Evolutionary conservation across 805 yeast genomes (phyloP).

Genomic region (Nakazawaea pomicola): DNA sequence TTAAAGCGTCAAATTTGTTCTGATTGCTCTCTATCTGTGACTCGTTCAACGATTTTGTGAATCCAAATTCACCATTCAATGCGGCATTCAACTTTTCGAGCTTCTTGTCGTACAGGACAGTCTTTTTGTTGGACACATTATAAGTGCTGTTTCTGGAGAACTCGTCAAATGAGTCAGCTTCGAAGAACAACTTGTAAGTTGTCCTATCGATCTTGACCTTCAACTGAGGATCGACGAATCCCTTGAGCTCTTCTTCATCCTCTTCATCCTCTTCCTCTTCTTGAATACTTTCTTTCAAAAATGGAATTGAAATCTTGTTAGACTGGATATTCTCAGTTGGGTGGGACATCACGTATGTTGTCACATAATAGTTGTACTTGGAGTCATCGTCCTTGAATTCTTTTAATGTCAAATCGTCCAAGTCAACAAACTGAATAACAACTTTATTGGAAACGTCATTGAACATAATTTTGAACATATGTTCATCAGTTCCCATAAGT

Average conservation of each 20-base stretch:
- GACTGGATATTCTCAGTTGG: slow-evolving; percentile 95
- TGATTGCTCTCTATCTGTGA: slow-evolving; percentile 27
- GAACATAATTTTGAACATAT: slow-evolving; percentile 84
- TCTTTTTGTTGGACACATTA: slow-evolving; percentile 28
- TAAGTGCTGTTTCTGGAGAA: slow-evolving; percentile 60
- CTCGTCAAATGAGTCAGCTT: slow-evolving; percentile 72
- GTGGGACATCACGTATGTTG: slow-evolving; percentile 88
- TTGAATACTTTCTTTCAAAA: slow-evolving; percentile 55
- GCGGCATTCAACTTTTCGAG: slow-evolving; percentile 16
- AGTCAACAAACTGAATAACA: slow-evolving; percentile 75
- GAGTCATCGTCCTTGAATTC: slow-evolving; percentile 68
- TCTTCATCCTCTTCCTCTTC: slow-evolving; percentile 49
- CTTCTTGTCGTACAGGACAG: slow-evolving; percentile 20
- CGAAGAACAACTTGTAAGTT: slow-evolving; percentile 77
- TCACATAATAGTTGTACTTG: slow-evolving; percentile 88
- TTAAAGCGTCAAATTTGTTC: slow-evolving; percentile 28
- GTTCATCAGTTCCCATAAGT: slow-evolving; percentile 76
- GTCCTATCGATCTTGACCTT: slow-evolving; percentile 75
- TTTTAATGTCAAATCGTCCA: slow-evolving; percentile 83
- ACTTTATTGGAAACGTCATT: slow-evolving; percentile 48
- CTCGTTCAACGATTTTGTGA: slow-evolving; percentile 45
- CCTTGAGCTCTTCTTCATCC: slow-evolving; percentile 42
- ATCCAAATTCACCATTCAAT: slow-evolving; percentile 50
- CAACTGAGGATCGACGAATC: slow-evolving; percentile 62
- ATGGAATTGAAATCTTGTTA: slow-evolving; percentile 72